phyloP scores from a whole-genome alignment of 306 rosid species.

The Cucurbita maxima region DNA sequence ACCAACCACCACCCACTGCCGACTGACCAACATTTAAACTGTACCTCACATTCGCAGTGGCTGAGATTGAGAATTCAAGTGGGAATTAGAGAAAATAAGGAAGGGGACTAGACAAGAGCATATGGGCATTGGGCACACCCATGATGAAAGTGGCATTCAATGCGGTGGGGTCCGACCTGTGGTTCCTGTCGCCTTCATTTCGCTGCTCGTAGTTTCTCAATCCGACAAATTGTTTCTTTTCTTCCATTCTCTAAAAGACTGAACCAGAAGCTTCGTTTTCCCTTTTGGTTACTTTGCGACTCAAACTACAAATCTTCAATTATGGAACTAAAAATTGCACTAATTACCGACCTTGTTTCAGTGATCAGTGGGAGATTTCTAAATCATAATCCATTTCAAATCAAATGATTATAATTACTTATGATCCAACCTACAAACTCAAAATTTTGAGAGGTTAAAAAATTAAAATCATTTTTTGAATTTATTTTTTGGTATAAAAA shows the following conservation, averaged over 20 bases:
- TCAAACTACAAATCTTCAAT: background rate
- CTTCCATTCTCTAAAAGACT: background rate
- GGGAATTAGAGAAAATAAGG: background rate
- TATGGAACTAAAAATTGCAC: too few relatives aligned
- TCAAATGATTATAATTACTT: too few relatives aligned
- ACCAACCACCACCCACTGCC: background rate
- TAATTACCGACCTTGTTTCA: too few relatives aligned
- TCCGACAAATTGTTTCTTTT: background rate
- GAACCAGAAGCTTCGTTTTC: background rate
- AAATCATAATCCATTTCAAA: too few relatives aligned
- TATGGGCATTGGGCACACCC: background rate
- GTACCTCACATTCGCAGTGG: conserved; percentile 2
- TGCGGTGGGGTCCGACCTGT: background rate
- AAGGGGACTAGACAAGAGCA: background rate
- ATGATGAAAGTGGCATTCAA: background rate
- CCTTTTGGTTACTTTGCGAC: too few relatives aligned
- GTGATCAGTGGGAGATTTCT: too few relatives aligned
- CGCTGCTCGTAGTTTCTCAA: background rate
- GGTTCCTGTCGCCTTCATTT: background rate
- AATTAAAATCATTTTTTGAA: too few relatives aligned
- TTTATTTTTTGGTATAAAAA: too few relatives aligned
- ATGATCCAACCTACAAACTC: too few relatives aligned
- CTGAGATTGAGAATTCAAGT: background rate
- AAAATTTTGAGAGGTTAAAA: too few relatives aligned
- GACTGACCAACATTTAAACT: background rate